A percentile compares a stretch with the other conserved stretches of the same genome.
Evolutionary conservation across 83 land plant genomes (phyloP).

Genomic region (Larix sibirica): DNA sequence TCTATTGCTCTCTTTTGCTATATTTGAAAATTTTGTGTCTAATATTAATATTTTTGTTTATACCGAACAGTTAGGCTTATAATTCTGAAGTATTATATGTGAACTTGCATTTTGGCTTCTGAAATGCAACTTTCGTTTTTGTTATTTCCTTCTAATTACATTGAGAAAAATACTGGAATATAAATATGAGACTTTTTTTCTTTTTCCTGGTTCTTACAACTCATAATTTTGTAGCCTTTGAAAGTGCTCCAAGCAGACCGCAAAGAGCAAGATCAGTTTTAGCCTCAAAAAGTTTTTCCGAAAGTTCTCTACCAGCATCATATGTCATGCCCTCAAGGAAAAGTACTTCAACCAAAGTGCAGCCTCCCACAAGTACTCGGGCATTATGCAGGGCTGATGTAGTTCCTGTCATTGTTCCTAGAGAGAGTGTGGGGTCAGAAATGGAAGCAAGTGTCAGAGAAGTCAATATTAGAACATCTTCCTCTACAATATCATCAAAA

Average conservation of each 20-base stretch:
- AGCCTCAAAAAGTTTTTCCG: neutral
- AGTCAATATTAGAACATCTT: neutral
- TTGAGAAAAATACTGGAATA: neutral
- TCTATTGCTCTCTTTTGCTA: neutral
- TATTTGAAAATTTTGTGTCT: neutral
- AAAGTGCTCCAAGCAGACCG: conserved; percentile 23
- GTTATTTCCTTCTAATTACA: neutral
- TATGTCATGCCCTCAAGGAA: conserved; percentile 17
- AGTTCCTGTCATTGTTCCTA: conserved; percentile 64
- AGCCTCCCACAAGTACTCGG: neutral
- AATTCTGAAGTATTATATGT: neutral
- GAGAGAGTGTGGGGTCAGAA: conserved; percentile 29
- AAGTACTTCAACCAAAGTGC: neutral
- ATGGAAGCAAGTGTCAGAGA: conserved; percentile 6
- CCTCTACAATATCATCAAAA: neutral
- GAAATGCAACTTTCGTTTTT: neutral
- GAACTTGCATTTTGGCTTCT: neutral
- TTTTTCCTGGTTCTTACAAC: neutral
- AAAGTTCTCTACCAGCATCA: neutral
- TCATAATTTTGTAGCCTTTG: conserved; percentile 18
- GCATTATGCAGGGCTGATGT: conserved; percentile 42
- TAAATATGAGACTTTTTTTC: neutral
- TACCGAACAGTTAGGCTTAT: too few relatives aligned
- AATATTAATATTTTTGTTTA: neutral
- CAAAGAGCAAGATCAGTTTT: neutral